These are phyloP conservation scores for Helichrysum umbraculigerum DNA, from an alignment of 129 eudicot genomes.

Conservation along the genomic window DNA sequence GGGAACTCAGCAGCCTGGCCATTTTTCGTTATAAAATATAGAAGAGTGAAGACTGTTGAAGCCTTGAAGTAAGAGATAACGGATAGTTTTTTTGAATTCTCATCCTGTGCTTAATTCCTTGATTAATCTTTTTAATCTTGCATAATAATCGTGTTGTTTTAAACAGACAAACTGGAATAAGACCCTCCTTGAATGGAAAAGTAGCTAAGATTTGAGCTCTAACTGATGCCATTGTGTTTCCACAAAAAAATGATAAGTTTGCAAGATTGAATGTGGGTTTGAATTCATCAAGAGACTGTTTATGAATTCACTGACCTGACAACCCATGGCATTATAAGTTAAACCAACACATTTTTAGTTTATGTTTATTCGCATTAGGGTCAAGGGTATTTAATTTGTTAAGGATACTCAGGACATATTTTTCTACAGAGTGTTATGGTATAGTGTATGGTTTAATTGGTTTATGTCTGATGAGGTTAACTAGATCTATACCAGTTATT, in stretches of 20 bases:
- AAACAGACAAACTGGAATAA: background rate
- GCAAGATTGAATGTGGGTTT: background rate
- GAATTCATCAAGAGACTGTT: background rate
- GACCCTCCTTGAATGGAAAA: background rate
- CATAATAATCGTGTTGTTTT: background rate
- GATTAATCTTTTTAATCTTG: background rate
- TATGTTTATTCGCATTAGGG: background rate
- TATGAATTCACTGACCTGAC: background rate
- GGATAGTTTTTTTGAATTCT: background rate
- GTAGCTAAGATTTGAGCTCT: background rate
- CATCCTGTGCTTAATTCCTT: background rate
- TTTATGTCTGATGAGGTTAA: slow-evolving; percentile 1
- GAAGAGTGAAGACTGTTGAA: background rate
- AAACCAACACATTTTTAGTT: too few species aligned
- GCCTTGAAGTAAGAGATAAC: too few species aligned
- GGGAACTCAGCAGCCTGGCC: background rate
- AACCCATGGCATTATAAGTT: background rate
- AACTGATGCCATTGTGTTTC: background rate
- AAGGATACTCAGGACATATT: background rate
- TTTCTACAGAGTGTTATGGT: background rate
- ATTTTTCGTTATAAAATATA: too few species aligned
- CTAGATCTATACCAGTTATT: background rate
- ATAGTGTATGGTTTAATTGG: background rate
- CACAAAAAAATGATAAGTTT: background rate
- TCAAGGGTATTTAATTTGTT: background rate